These are phyloP conservation scores for Xylaria nigripes DNA, from an alignment of 495 filamentous ascomycete genomes.

Conservation along the genomic window DNA sequence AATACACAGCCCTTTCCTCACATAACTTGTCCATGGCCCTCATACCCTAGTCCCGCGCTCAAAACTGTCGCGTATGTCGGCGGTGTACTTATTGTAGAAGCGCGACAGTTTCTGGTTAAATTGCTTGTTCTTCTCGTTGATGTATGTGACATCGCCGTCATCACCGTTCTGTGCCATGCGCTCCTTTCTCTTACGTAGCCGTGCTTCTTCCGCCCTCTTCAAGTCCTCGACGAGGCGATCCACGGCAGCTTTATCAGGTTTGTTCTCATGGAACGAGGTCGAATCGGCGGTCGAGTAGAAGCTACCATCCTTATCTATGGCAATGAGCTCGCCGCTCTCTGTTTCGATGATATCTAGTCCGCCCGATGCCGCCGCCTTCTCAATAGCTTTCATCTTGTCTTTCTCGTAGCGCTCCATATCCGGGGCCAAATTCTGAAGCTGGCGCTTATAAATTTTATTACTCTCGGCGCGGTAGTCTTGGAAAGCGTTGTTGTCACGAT, in stretches of 20 bases:
- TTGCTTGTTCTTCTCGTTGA: constrained; percentile 99
- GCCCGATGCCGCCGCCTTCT: constrained; percentile 70
- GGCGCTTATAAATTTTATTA: constrained; percentile 86
- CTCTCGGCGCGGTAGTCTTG: constrained; percentile 82
- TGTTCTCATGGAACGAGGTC: constrained; percentile 72
- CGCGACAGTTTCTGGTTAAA: constrained; percentile 94
- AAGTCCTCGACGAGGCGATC: constrained; percentile 82
- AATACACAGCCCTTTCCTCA: constrained; percentile 7
- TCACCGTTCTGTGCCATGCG: constrained; percentile 64
- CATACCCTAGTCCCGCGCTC: constrained; percentile 90
- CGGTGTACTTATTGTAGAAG: constrained; percentile 98
- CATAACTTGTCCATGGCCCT: constrained; percentile 12
- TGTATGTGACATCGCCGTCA: constrained; percentile 89
- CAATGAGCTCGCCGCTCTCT: constrained; percentile 86
- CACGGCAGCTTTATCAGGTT: constrained; percentile 81
- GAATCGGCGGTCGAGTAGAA: constrained; percentile 85
- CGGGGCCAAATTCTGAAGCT: constrained; percentile 62
- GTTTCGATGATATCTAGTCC: constrained; percentile 90
- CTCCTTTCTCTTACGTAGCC: constrained; percentile 76
- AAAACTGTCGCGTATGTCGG: constrained; percentile 94
- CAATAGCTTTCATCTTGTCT: constrained; percentile 74
- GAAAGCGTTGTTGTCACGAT: constrained; percentile 81
- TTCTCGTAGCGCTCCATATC: constrained; percentile 76
- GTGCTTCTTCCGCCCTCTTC: constrained; percentile 76
- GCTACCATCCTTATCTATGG: constrained; percentile 78